phyloP scores from a whole-genome alignment of 768 basidiomycete species.

The Myochromella boudieri region DNA sequence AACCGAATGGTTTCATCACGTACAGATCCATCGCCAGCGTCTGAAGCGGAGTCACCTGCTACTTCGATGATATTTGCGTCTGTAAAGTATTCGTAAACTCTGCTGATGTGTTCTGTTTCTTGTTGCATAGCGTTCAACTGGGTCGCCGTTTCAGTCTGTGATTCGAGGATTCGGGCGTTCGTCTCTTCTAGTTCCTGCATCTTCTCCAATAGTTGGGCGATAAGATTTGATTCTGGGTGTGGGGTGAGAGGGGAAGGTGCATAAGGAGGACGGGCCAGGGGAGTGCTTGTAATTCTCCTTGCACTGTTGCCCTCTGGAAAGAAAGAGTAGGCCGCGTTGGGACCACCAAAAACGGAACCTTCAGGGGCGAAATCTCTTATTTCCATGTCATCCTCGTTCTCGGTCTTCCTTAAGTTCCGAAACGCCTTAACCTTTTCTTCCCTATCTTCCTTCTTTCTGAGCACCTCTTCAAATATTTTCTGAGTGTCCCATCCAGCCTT shows the following conservation, averaged over 20 bases:
- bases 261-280: slow-evolving; percentile 13
- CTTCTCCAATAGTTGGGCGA: slow-evolving; percentile 72
- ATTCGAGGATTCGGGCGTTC: slow-evolving; percentile 62
- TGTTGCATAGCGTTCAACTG: slow-evolving; percentile 69
- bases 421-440: slow-evolving; percentile 55
- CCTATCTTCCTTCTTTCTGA: slow-evolving; percentile 49
- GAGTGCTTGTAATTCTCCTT: slow-evolving; percentile 13
- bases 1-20: slow-evolving; percentile 43
- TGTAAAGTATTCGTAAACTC: slow-evolving; percentile 67
- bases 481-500: slow-evolving; percentile 43
- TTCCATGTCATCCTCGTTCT: slow-evolving; percentile 27
- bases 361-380: slow-evolving; percentile 65
- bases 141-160: slow-evolving; percentile 60
- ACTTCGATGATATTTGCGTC: slow-evolving; percentile 53
- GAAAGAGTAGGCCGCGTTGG: slow-evolving; percentile 27
- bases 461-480: slow-evolving; percentile 40
- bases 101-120: slow-evolving; percentile 69
- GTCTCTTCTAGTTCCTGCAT: slow-evolving; percentile 77
- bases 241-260: slow-evolving; percentile 14
- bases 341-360: slow-evolving; percentile 39
- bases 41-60: slow-evolving; percentile 33
- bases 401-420: slow-evolving; percentile 37
- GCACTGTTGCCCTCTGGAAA: slow-evolving; percentile 25
- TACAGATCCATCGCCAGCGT: slow-evolving; percentile 24
- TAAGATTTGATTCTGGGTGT: slow-evolving; percentile 50